Evolutionary conservation across 2,329 filamentous ascomycete species (phyloP).

Genomic region (Beauveria varroae): DNA sequence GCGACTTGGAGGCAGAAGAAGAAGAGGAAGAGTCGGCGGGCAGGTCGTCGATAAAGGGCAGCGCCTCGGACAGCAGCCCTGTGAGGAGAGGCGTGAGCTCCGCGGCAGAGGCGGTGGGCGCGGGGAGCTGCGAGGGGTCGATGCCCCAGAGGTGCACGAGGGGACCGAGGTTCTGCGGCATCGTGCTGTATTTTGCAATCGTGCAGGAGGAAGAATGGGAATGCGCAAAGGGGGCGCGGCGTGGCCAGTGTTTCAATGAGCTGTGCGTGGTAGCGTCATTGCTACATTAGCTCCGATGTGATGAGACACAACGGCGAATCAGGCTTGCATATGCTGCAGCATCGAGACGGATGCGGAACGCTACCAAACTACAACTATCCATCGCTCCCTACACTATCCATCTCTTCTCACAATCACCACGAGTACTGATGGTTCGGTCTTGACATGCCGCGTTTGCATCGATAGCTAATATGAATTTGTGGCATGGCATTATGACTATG

Average conservation of each 20-base stretch:
- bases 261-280: background rate
- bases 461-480: background rate
- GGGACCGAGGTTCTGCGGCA: slow-evolving; percentile 28
- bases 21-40: slow-evolving; percentile 26
- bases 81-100: slow-evolving; percentile 44
- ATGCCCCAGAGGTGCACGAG: slow-evolving; percentile 49
- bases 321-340: background rate
- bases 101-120: slow-evolving; percentile 28
- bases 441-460: background rate
- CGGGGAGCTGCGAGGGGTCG: slow-evolving; percentile 38
- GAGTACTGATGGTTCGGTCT: background rate
- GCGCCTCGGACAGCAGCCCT: slow-evolving; percentile 48
- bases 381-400: background rate
- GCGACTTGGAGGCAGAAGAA: slow-evolving; percentile 13
- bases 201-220: background rate
- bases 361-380: too few species aligned
- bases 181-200: background rate
- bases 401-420: too few species aligned
- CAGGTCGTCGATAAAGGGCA: slow-evolving; percentile 49
- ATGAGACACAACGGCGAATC: background rate
- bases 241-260: background rate
- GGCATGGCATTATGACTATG: background rate
- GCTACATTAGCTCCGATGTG: background rate
- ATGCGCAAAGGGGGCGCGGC: background rate
- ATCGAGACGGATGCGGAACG: background rate